Base-by-base conservation (phyloP, 306 rosid genomes). In the Rosa rugosa region DNA sequence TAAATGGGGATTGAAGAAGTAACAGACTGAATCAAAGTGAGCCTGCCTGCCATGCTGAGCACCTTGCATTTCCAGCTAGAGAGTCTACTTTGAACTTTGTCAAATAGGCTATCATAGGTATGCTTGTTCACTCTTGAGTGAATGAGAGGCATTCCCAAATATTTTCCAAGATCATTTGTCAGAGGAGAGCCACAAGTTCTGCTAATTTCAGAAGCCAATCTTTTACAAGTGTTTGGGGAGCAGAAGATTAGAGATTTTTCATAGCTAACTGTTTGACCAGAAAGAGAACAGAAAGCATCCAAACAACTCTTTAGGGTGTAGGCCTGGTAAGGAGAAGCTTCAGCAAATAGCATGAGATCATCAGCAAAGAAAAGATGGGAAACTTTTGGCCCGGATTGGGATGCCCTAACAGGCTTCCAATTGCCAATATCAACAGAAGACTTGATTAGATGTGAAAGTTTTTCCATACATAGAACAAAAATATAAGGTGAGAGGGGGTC, bases 371-470 rank as follows among this genome's bases (percentile, higher is more conserved):
- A 38, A 1, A 69, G 13, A 5, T 69, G 51, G 1, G 72, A 69
- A 1, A 41, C 1, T n/a, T 4, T 1, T 12, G 42, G 69, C 0
- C 69, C 69, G 1, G 16, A 12, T 4, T 16, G 3, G 1, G 42
- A 63, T 1, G 13, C 1, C 3, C 5, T 63, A 1, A 63, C 4
- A 16, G 38, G 8, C 5, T 4, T 25, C 20, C 40, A 63, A 2
- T 2, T 0, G 4, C 10, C 17, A 2, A 1, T 5, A 0, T 13
- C 42, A 31, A 4, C 17, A 13, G 1, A 0, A 31, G 18, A 62
- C 0, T 25, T 2, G 13, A 62, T 27, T 3, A 25, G 1, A 8
- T 9, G 42, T 0, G 69, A 63, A 4, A 34, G 20, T 16, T 25
- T 62, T 1, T 62, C 40, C 18, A 63, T 31, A 7, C 20, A 12